phyloP scores from a whole-genome alignment of 306 rosid genomes.

The Argentina anserina region DNA sequence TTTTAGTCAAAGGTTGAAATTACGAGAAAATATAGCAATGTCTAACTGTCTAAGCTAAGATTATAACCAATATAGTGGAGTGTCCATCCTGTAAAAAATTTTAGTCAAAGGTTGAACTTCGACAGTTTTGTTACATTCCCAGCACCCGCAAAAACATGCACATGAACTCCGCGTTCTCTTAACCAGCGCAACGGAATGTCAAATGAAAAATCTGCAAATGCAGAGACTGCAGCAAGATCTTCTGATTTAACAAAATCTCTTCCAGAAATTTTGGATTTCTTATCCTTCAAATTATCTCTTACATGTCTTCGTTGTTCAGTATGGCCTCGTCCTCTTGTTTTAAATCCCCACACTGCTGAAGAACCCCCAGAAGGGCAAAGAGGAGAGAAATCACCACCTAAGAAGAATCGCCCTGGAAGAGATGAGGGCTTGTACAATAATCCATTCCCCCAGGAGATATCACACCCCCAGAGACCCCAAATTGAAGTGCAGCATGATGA shows the following conservation, averaged over 20 bases:
- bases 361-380: slow-evolving; percentile 84
- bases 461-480: slow-evolving; percentile 81
- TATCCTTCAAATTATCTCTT: slow-evolving; percentile 40
- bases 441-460: slow-evolving; percentile 87
- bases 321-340: slow-evolving; percentile 85
- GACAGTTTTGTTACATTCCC: slow-evolving; percentile 82
- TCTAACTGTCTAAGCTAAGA: slow-evolving; percentile 9
- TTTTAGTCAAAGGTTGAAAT: too few species aligned
- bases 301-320: slow-evolving; percentile 66
- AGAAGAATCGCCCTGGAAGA: slow-evolving; percentile 85
- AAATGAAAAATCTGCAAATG: slow-evolving; percentile 89
- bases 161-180: slow-evolving; percentile 85
- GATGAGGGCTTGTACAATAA: slow-evolving; percentile 79
- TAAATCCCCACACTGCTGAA: slow-evolving; percentile 82
- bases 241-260: slow-evolving; percentile 85
- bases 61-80: slow-evolving; percentile 9
- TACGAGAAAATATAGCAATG: too few species aligned
- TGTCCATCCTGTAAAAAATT: slow-evolving; percentile 9
- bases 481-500: slow-evolving; percentile 74
- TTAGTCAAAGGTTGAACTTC: slow-evolving; percentile 40
- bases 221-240: slow-evolving; percentile 93
- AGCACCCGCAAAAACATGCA: slow-evolving; percentile 88
- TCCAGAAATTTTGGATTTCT: slow-evolving; percentile 41
- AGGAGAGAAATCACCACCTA: slow-evolving; percentile 98
- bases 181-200: slow-evolving; percentile 84